Evolutionary conservation across 306 rosid species (phyloP), one percentile per base, ranked within the genome.

Genomic region (Sesbania bispinosa): DNA sequence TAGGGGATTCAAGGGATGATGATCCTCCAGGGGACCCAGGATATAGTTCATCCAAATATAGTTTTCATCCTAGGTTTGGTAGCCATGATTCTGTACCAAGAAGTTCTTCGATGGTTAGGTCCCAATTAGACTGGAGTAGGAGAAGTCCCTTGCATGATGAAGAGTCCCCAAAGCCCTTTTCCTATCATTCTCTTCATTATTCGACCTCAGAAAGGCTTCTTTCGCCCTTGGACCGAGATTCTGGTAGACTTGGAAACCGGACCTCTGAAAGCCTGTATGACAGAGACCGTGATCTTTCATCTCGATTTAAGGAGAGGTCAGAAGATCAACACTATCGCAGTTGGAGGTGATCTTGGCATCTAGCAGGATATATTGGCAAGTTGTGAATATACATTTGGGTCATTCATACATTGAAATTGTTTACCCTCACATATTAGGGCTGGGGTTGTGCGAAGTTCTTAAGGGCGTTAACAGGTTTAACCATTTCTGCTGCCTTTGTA

Each of bases 1-100:
- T 75, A 20, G 81, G 77, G 55, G 96, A 88, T 77, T 80, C 33
- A 26, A 64, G 87, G 83, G 93, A 95, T 14, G 96, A 91, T 21
- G 88, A 88, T 41, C 97, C 99, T 13, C 96, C 96, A 14, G 90
- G 89, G 62, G 97, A 88, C 55, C 82, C 88, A 1, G 88, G 84
- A 20, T 70, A 64, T 64, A 52, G 69, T 73, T 80, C 94, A 23
- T 61, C 88, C 29, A 35, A 0, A 41, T 80, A 76, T 75, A 86
- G 87, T 74, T 85, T 80, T 74, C 82, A 83, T 36, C 90, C 97
- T 3, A 83, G 92, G 74, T 91, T 83, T 74, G 83, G 81, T 43
- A 59, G 78, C 45, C 71, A 78, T 27, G 95, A 87, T 38, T 57
- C 81, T 16, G 62, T 29, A n/a, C 52, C 81, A n/a, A 78, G 83